These are phyloP conservation scores for Paramecium biaurelia DNA, from an alignment of 73 alveolate species.

Conservation along the genomic window DNA sequence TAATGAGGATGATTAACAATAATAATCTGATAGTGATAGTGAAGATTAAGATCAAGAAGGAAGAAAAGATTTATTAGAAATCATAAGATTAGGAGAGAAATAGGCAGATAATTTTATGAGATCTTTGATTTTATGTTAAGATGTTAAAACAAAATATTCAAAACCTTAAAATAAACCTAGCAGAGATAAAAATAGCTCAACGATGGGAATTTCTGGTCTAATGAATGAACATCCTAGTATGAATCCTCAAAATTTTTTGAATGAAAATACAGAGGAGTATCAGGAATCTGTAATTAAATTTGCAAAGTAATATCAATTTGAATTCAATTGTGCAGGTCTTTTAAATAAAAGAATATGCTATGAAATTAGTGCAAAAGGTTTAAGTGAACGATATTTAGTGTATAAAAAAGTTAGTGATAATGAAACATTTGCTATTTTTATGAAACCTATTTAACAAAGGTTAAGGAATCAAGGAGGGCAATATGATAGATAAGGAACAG, in stretches of 20 bases:
- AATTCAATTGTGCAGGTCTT: conserved; percentile 34
- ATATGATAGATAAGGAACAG: background rate
- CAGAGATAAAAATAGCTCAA: background rate
- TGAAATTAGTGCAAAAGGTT: conserved; percentile 36
- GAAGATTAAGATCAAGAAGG: background rate
- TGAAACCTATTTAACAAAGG: background rate
- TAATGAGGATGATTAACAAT: background rate
- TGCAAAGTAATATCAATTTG: background rate
- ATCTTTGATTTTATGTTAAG: conserved; percentile 40
- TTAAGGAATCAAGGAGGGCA: background rate
- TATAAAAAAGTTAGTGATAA: background rate
- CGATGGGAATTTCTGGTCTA: background rate
- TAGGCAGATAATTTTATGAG: background rate
- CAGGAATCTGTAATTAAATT: conserved; percentile 3
- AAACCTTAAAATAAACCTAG: background rate
- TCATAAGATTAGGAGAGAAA: background rate
- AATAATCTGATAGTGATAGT: background rate
- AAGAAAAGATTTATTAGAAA: background rate
- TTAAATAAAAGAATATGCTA: background rate
- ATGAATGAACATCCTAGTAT: background rate
- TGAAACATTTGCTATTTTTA: background rate
- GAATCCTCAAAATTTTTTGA: background rate
- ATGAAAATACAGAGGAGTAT: conserved; percentile 34
- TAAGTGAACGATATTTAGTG: conserved; percentile 28
- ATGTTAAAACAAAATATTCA: conserved; percentile 31